phyloP scores from a whole-genome alignment of 2,329 filamentous ascomycete genomes.

The Exophiala spinifera region DNA sequence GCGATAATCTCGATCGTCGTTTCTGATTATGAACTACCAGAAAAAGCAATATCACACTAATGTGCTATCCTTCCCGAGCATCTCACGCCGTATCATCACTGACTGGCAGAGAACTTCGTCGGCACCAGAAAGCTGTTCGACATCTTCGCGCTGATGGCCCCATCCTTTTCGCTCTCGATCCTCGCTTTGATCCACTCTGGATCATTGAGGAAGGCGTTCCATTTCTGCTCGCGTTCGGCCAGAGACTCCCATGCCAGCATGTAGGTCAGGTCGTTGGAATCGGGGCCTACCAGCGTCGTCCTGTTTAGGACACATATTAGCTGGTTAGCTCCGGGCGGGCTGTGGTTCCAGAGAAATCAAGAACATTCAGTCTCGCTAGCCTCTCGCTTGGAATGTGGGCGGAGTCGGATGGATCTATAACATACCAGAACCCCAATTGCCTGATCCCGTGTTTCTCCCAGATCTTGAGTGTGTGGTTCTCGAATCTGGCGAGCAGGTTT shows the following conservation, averaged over 20 bases:
- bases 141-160: slow-evolving; percentile 10
- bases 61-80: too few species aligned
- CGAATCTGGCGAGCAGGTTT: slow-evolving; percentile 11
- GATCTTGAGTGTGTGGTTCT: slow-evolving; percentile 15
- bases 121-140: slow-evolving; percentile 11
- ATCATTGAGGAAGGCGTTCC: slow-evolving; percentile 11
- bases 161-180: slow-evolving; percentile 9
- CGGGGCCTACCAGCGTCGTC: slow-evolving; percentile 88
- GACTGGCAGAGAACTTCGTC: slow-evolving; percentile 10
- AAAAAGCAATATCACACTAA: too few species aligned
- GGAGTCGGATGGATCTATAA: too few species aligned
- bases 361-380: too few species aligned
- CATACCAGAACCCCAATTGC: slow-evolving; percentile 56
- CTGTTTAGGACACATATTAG: too few species aligned
- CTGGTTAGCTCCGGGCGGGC: too few species aligned
- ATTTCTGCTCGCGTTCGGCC: slow-evolving; percentile 14
- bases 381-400: too few species aligned
- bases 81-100: too few species aligned
- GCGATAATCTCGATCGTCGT: too few species aligned
- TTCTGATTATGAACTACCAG: too few species aligned
- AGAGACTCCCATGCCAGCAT: slow-evolving; percentile 55
- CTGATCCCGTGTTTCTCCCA: slow-evolving; percentile 15
- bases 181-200: slow-evolving; percentile 11
- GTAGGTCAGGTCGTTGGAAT: slow-evolving; percentile 71
- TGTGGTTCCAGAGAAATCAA: too few species aligned